These are phyloP conservation scores for Hortiboletus flavorubellus DNA, from an alignment of 768 basidiomycete species.

Conservation along the genomic window DNA sequence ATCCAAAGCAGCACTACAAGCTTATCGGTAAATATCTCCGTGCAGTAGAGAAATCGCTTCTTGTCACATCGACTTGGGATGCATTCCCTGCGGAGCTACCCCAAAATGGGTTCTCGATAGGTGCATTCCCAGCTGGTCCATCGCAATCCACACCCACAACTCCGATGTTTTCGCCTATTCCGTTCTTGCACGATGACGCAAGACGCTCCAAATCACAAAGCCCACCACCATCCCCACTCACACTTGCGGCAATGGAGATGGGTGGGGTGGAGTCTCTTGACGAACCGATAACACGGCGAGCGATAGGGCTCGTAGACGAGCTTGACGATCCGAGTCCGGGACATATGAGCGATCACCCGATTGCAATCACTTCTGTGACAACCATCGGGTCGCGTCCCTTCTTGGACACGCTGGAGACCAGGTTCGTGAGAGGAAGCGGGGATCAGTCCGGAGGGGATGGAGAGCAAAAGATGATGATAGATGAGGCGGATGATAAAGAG, in stretches of 20 bases:
- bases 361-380: constrained; percentile 64
- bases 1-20: constrained; percentile 69
- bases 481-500: constrained; percentile 47
- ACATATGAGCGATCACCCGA: constrained; percentile 80
- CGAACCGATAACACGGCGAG: constrained; percentile 40
- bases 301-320: constrained; percentile 79
- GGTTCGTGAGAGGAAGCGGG: constrained; percentile 56
- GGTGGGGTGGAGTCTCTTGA: constrained; percentile 37
- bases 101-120: constrained; percentile 26
- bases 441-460: constrained; percentile 25
- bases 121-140: constrained; percentile 40
- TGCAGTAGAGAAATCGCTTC: constrained; percentile 76
- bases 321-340: constrained; percentile 82
- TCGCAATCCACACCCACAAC: constrained; percentile 64
- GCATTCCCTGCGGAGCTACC: constrained; percentile 54
- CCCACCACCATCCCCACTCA: constrained; percentile 72
- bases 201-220: constrained; percentile 76
- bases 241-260: constrained; percentile 40
- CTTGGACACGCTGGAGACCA: constrained; percentile 52
- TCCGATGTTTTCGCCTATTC: constrained; percentile 83
- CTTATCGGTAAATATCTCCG: constrained; percentile 84
- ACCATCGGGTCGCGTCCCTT: constrained; percentile 46
- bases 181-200: constrained; percentile 82
- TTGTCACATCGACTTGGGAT: constrained; percentile 79
- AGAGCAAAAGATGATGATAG: constrained; percentile 39